Evolutionary conservation across 352 stramenopile genomes (phyloP), one percentile per base, ranked within the genome.

Genomic region (Thraustochytrium striatum): DNA sequence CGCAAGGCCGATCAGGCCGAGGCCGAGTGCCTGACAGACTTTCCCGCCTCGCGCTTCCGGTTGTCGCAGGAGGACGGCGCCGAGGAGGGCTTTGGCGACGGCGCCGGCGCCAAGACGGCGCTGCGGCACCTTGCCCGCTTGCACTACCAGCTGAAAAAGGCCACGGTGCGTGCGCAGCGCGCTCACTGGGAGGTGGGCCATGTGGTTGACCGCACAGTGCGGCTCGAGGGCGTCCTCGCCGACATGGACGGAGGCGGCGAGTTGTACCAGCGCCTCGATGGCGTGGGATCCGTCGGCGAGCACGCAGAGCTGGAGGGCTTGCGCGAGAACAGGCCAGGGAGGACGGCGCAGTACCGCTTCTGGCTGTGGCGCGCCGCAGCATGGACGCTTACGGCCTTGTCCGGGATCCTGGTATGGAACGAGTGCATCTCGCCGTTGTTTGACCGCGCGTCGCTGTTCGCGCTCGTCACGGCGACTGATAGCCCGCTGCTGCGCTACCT

Each of bases 361-460:
- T 55, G 16, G 47, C 25, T 55, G 16, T 55, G 47, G 47, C 16
- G 25, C 16, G 47, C 25, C 16, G 16, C 47, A 25, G 47, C 47
- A 25, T 55, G 25, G 16, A 25, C 25, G 7, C 21, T 44, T 5
- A 82, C 73, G 9, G 53, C 81, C 25, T 50, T 89, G 47, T 86
- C 84, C 13, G 35, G 83, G 3, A 73, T 86, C 30, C 69, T 89
- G 5, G n/a, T 89, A 3, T 84, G 84, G 62, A 85, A 81, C 50
- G 85, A 89, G 79, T 83, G 84, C 8, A 86, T 83, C 19, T 65
- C 87, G n/a, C 72, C 69, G 32, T 47, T 81, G 30, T 72, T 79
- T 13, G 47, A 82, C 33, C 84, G 85, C 43, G 57, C 85, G 41
- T 87, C 82, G 35, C 84, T 85, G 7, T 87, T 88, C 79, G 85